phyloP scores from a whole-genome alignment of 495 filamentous ascomycete species.

The Penicillium argentinense region DNA sequence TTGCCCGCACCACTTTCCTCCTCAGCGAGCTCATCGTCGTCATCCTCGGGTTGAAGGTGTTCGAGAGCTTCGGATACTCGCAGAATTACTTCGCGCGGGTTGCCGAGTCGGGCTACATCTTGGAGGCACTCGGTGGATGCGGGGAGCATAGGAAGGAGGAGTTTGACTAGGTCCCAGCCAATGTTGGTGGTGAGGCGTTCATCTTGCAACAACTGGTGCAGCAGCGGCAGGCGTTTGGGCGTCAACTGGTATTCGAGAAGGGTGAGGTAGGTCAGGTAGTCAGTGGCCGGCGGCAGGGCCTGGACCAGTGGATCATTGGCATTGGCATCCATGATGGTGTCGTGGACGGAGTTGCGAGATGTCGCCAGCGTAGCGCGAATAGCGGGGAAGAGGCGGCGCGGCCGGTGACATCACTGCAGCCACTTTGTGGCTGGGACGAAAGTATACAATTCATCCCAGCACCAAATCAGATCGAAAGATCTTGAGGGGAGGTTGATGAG shows the following conservation, averaged over 20 bases:
- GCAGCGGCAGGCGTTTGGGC: constrained; percentile 68
- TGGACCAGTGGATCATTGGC: constrained; percentile 43
- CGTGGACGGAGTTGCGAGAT: not conserved
- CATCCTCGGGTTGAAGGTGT: constrained; percentile 53
- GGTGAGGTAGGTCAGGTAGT: constrained; percentile 86
- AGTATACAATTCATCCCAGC: too few relatives aligned
- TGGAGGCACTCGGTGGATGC: constrained; percentile 73
- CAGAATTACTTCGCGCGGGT: constrained; percentile 90
- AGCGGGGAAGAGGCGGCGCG: constrained; percentile 6
- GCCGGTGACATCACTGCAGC: constrained; percentile 5
- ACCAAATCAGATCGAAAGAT: too few relatives aligned
- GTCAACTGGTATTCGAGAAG: constrained; percentile 83
- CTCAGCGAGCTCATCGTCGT: constrained; percentile 47
- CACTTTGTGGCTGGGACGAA: not conserved
- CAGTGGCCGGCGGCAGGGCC: constrained; percentile 66
- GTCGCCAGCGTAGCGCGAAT: not conserved
- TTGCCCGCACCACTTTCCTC: constrained; percentile 21
- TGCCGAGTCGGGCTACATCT: constrained; percentile 77
- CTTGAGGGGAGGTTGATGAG: too few relatives aligned
- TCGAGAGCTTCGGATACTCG: constrained; percentile 77
- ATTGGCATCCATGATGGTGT: constrained; percentile 16
- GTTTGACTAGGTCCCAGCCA: constrained; percentile 91
- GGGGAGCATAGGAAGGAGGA: constrained; percentile 75
- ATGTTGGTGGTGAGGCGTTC: constrained; percentile 82
- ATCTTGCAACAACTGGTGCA: constrained; percentile 82